Base-by-base conservation (phyloP, 768 basidiomycete genomes). In the Psilocybe sp. region DNA sequence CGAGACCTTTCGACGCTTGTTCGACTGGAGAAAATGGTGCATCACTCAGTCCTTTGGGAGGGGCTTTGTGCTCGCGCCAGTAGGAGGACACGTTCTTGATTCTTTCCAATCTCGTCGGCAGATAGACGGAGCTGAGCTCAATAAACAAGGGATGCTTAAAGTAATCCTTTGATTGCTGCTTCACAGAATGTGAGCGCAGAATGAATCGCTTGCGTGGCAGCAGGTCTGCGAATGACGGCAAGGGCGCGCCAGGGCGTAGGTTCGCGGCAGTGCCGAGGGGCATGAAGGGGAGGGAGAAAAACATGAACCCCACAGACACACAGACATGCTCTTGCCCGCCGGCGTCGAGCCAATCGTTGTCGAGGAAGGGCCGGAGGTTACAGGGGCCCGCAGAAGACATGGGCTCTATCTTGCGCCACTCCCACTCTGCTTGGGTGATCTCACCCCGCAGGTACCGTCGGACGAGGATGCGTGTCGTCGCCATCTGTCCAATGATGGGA, bases 341-440 rank as follows among this genome's bases (percentile, higher is more conserved):
- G 1, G 48, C 55, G 2, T 68, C 55, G 41, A 69, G 68, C 81
- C 81, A 82, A 4, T 67, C 51, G 16, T 60, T 53, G 59, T 81
- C 73, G 9, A 82, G 71, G 52, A 72, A 75, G 1, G 75, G 75
- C 2, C 83, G 70, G 16, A 81, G 49, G 61, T 77, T 82, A 19
- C 80, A 51, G 9, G 80, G 80, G 1, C 79, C 80, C 4, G 64
- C 69, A 6, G 64, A 75, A 16, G 70, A 64, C 67, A 79, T 74
- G 0, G 79, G 78, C 51, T 82, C 72, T 44, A 60, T 68, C 49
- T 68, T 73, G 18, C 82, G 63, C 40, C 71, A 72, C 16, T 69
- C 68, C 82, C 82, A 84, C 59, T 84, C 82, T 3, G 69, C 70
- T 37, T 71, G 60, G 7, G 64, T 60, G 40, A 84, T 77, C 13